These are phyloP conservation scores for Penicillium salamii DNA, from an alignment of 495 filamentous ascomycete species.

Conservation along the genomic window DNA sequence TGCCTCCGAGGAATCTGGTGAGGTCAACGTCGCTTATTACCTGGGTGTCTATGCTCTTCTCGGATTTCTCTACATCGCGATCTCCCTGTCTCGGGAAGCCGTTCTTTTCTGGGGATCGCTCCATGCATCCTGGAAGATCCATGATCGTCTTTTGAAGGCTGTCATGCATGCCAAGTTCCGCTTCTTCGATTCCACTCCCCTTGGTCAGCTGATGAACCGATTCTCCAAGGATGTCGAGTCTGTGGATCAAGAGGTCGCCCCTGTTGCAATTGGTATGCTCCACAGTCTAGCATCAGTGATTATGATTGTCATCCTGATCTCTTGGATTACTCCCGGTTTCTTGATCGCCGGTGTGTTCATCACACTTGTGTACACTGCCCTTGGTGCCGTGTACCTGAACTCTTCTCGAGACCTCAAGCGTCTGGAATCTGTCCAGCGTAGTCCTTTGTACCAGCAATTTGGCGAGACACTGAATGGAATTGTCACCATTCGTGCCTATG, in stretches of 20 bases:
- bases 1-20: slow-evolving; percentile 21
- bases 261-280: slow-evolving; percentile 77
- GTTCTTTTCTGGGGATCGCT: slow-evolving; percentile 92
- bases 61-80: slow-evolving; percentile 65
- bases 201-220: slow-evolving; percentile 96
- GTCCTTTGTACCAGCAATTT: slow-evolving; percentile 96
- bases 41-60: slow-evolving; percentile 78
- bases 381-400: slow-evolving; percentile 85
- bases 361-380: slow-evolving; percentile 71
- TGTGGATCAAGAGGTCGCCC: slow-evolving; percentile 93
- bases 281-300: slow-evolving; percentile 69
- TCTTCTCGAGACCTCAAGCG: slow-evolving; percentile 93
- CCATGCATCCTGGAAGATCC: slow-evolving; percentile 81
- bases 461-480: slow-evolving; percentile 94
- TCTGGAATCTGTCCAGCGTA: slow-evolving; percentile 89
- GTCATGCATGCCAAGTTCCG: slow-evolving; percentile 89
- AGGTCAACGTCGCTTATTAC: slow-evolving; percentile 82
- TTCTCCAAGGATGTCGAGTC: slow-evolving; percentile 98
- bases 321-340: slow-evolving; percentile 88
- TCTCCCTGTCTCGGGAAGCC: slow-evolving; percentile 76
- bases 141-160: slow-evolving; percentile 71
- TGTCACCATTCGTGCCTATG: slow-evolving; percentile 97
- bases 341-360: slow-evolving; percentile 86
- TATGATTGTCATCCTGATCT: slow-evolving; percentile 89
- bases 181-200: slow-evolving; percentile 96